Percentiles rank a stretch among this genome's conserved stretches.
These are phyloP conservation scores for Verticillium nubilum DNA, from an alignment of 2,329 filamentous ascomycete genomes.

Conservation along the genomic window DNA sequence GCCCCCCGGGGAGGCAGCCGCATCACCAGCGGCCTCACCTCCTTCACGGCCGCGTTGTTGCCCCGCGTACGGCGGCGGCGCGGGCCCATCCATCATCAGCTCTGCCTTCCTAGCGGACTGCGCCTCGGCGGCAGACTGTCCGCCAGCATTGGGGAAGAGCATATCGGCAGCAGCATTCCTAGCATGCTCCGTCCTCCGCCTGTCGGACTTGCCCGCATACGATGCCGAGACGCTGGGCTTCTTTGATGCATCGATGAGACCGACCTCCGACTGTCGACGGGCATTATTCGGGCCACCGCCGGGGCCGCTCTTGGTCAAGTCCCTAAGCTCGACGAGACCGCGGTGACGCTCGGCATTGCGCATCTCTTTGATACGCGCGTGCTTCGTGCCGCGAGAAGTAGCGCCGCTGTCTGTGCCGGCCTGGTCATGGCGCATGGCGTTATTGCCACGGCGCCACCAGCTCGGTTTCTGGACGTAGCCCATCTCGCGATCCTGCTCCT, in stretches of 20 bases:
- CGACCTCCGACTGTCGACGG: constrained; percentile 17
- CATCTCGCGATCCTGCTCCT: constrained; percentile 52
- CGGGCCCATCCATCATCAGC: constrained; percentile 36
- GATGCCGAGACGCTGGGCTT: constrained; percentile 14
- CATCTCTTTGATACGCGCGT: constrained; percentile 13
- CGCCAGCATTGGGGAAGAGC: constrained; percentile 39
- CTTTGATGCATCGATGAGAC: constrained; percentile 15
- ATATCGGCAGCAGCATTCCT: constrained; percentile 37
- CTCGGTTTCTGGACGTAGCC: constrained; percentile 55
- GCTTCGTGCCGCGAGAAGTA: not conserved
- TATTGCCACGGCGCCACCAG: constrained; percentile 57
- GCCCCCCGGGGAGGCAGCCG: constrained; percentile 16
- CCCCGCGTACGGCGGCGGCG: constrained; percentile 33
- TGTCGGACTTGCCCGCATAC: constrained; percentile 38
- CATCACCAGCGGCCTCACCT: constrained; percentile 3
- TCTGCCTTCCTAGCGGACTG: constrained; percentile 30
- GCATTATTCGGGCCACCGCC: constrained; percentile 7
- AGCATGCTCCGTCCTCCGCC: constrained; percentile 37
- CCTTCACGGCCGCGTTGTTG: constrained; percentile 16
- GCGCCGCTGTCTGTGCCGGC: constrained; percentile 33
- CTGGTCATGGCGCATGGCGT: constrained; percentile 20
- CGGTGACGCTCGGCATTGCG: constrained; percentile 2
- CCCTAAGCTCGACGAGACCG: constrained; percentile 19
- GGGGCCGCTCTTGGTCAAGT: constrained; percentile 15
- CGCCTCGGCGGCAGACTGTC: constrained; percentile 14